Evolutionary conservation across 1,284 basidiomycete genomes (phyloP).

Genomic region (Rhodotorula mucilaginosa): DNA sequence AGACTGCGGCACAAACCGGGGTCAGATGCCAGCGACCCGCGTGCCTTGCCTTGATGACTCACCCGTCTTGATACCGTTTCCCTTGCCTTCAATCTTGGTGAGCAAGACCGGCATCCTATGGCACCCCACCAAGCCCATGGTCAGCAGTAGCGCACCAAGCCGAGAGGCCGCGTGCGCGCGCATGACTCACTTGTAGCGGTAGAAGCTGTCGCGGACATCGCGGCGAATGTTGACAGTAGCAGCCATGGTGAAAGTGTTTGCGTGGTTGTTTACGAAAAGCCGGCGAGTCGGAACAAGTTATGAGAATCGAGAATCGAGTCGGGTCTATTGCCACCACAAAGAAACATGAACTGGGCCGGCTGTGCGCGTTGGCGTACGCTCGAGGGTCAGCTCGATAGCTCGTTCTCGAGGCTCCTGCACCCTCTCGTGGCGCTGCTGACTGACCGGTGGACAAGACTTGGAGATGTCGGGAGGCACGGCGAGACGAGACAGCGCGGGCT

Average conservation of each 20-base stretch:
- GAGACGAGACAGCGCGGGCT: conserved; percentile 13
- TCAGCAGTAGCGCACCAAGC: neutral
- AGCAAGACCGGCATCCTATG: conserved; percentile 86
- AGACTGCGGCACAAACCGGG: conserved; percentile 53
- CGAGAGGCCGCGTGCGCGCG: neutral
- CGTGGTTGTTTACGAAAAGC: neutral
- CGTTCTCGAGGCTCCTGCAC: no score
- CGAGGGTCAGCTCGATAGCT: neutral
- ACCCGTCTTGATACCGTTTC: conserved; percentile 96
- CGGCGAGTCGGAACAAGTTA: neutral
- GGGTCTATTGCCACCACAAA: conserved; percentile 9
- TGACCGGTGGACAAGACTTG: neutral
- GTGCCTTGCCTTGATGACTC: neutral
- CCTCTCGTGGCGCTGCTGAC: neutral
- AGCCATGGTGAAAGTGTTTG: conserved; percentile 21
- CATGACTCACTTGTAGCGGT: conserved; percentile 52
- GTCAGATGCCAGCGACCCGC: neutral
- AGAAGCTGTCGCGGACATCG: conserved; percentile 79
- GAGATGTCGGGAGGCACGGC: conserved; percentile 29
- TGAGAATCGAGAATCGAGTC: conserved; percentile 12
- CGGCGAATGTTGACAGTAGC: conserved; percentile 86
- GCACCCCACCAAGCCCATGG: neutral
- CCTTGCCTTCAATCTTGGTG: conserved; percentile 98
- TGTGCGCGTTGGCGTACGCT: neutral
- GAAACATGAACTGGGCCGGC: conserved; percentile 2